Conservation (phyloP, 2,329 filamentous ascomycete genomes). For the Beauveria sp. region DNA sequence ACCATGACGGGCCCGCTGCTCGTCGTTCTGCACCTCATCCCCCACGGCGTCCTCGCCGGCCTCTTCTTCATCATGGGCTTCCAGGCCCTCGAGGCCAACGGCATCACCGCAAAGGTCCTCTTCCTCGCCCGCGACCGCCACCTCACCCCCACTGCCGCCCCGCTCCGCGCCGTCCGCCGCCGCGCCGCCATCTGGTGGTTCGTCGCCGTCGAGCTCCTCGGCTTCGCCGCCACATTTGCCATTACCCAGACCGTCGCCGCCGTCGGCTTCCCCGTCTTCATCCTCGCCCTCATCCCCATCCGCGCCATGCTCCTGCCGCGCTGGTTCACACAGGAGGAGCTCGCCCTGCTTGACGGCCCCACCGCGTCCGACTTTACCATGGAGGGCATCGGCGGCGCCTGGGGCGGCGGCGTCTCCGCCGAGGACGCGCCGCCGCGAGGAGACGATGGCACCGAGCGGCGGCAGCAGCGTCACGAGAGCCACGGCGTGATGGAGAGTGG, state of each 20-base stretch:
- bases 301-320: slow-evolving; percentile 56
- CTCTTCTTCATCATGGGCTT: slow-evolving; percentile 82
- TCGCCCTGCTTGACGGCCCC: slow-evolving; percentile 59
- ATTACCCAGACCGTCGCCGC: slow-evolving; percentile 78
- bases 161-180: slow-evolving; percentile 54
- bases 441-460: slow-evolving; percentile 8
- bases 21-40: slow-evolving; percentile 67
- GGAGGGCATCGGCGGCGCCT: slow-evolving; percentile 63
- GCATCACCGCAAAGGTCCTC: slow-evolving; percentile 66
- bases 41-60: slow-evolving; percentile 70
- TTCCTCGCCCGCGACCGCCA: slow-evolving; percentile 59
- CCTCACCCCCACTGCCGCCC: slow-evolving; percentile 53
- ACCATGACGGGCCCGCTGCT: slow-evolving; percentile 73
- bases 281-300: slow-evolving; percentile 60
- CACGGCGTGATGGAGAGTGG: neutral
- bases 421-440: slow-evolving; percentile 16
- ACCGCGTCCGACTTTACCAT: slow-evolving; percentile 70
- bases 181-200: slow-evolving; percentile 63
- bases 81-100: slow-evolving; percentile 68
- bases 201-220: slow-evolving; percentile 58
- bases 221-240: slow-evolving; percentile 71
- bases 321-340: slow-evolving; percentile 52
- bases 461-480: neutral
- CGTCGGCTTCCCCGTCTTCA: slow-evolving; percentile 72
- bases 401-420: slow-evolving; percentile 33